Base-by-base conservation (phyloP, 768 basidiomycete species). In the Pulveroboletus frians region DNA sequence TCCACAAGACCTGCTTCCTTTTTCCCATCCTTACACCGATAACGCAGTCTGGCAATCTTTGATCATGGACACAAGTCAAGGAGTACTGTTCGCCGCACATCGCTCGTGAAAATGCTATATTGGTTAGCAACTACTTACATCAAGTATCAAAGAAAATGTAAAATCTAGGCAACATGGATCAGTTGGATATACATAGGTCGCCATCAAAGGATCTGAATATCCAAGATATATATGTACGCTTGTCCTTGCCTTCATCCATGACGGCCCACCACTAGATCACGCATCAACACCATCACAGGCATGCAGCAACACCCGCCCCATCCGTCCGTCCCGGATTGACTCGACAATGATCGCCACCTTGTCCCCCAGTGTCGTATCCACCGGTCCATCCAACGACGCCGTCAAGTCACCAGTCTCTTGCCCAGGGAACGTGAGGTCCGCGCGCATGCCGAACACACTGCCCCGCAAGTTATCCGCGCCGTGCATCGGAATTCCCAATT, bases 401-500 rank as follows among this genome's bases (percentile, higher is more conserved):
- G 4, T 9, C 21, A 35, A 4, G 4, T 84, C 82, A 10, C 80
- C 75, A 10, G 81, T 83, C 26, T 48, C 52, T 20, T 83, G 68
- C 80, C 81, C 50, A 2, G 44, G 17, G 9, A 50, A 11, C 15
- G 5, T 8, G 10, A 27, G 20, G 3, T 17, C 52, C 7, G 55
- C 50, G 3, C 51, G 56, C 66, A 84, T 74, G 8, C 88, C 85
- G 46, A 77, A 77, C 53, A 71, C 77, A 55, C 81, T 85, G 8
- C 70, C 67, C 36, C 72, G 69, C 52, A 81, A 72, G 60, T 92
- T 92, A 57, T 88, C 86, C 8, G 76, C 72, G 14, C 89, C 89
- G 54, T 90, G 81, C 86, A 90, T 92, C 55, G 72, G 72, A 52
- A 92, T 79, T n/a, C 86, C 87, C 26, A 92, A 70, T 8, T 74